Conservation (phyloP, 129 eudicot genomes). For the Logfia minima region DNA sequence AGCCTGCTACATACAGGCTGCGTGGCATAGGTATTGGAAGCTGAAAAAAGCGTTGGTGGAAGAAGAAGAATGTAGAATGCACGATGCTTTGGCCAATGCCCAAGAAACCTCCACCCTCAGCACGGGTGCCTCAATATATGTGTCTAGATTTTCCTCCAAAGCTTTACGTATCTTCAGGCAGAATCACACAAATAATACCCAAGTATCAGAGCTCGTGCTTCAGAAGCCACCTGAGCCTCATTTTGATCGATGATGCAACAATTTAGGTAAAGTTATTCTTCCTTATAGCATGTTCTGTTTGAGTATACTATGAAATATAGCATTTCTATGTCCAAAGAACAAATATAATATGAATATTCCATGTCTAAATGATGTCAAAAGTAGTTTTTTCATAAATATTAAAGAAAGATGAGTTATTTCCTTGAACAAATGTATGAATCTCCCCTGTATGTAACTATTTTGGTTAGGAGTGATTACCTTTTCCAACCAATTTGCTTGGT, state of each 20-base stretch:
- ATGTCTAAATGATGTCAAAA: not conserved
- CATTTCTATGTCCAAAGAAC: too few relatives aligned
- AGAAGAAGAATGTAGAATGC: slow-evolving; percentile 43
- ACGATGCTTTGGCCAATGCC: slow-evolving; percentile 37
- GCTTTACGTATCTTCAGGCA: slow-evolving; percentile 40
- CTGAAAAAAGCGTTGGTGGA: slow-evolving; percentile 24
- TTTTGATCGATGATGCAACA: slow-evolving; percentile 37
- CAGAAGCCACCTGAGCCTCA: slow-evolving; percentile 64
- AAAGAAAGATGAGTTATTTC: too few relatives aligned
- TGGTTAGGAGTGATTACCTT: too few relatives aligned
- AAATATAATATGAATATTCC: not conserved
- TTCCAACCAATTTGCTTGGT: too few relatives aligned
- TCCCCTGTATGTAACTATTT: too few relatives aligned
- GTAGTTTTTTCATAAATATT: too few relatives aligned
- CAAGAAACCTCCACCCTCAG: slow-evolving; percentile 45
- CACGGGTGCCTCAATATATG: slow-evolving; percentile 60
- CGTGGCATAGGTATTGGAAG: slow-evolving; percentile 57
- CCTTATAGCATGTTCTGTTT: not conserved
- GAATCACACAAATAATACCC: slow-evolving; percentile 10
- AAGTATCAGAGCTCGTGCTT: slow-evolving; percentile 2
- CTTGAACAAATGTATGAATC: too few relatives aligned
- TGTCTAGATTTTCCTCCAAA: slow-evolving; percentile 60
- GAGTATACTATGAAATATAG: not conserved
- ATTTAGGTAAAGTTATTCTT: not conserved
- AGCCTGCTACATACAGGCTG: slow-evolving; percentile 69